Conservation (phyloP, 2,329 filamentous ascomycete genomes). For the Pseudomassariella vexata region DNA sequence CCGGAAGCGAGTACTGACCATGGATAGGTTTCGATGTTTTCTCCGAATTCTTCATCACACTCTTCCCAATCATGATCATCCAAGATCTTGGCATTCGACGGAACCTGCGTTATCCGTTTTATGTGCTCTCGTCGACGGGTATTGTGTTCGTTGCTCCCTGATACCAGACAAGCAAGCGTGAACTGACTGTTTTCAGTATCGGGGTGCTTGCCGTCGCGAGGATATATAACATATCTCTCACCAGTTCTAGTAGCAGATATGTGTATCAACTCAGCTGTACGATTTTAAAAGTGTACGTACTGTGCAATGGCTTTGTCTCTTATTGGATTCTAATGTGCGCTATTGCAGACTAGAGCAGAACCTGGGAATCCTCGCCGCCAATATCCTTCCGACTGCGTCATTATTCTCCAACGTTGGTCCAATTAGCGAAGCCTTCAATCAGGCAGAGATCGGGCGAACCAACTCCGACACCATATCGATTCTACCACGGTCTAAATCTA, state of each 20-base stretch:
- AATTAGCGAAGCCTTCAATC: conserved; percentile 14
- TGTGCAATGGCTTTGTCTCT: neutral
- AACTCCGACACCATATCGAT: conserved; percentile 13
- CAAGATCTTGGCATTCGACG: conserved; percentile 21
- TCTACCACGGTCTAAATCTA: conserved; percentile 13
- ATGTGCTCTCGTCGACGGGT: conserved; percentile 22
- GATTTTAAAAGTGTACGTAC: conserved; percentile 25
- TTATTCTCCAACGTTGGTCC: conserved; percentile 19
- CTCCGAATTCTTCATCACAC: conserved; percentile 28
- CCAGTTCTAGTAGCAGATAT: conserved; percentile 18
- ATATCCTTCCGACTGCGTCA: conserved; percentile 27
- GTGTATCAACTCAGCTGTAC: conserved; percentile 24
- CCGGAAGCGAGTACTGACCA: neutral
- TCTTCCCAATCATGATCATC: conserved; percentile 26
- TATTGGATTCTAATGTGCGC: neutral
- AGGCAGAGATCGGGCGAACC: conserved; percentile 9
- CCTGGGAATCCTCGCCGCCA: conserved; percentile 29
- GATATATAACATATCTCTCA: conserved; percentile 28
- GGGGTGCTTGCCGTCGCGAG: conserved; percentile 25
- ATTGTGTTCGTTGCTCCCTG: conserved; percentile 23
- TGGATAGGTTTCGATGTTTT: conserved; percentile 26
- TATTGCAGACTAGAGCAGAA: conserved; percentile 28
- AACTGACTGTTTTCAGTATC: conserved; percentile 18
- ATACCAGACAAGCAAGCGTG: neutral
- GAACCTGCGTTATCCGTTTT: conserved; percentile 27